phyloP scores from a whole-genome alignment of 2,329 filamentous ascomycete genomes.

The Colletotrichum truncatum region DNA sequence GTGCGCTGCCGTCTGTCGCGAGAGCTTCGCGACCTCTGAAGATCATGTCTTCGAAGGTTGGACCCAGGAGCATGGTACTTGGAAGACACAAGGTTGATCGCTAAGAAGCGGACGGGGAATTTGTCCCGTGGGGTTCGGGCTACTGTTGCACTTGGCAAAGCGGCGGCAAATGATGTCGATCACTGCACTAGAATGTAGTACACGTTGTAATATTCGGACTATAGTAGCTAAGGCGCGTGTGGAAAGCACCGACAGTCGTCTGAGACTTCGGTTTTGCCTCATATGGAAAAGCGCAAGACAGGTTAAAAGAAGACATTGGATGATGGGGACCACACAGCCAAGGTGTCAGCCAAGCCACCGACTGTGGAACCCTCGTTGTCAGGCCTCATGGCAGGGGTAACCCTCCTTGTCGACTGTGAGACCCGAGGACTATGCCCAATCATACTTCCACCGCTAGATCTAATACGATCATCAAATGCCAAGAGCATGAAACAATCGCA shows the following conservation, averaged over 20 bases:
- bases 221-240: background rate
- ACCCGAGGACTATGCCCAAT: background rate
- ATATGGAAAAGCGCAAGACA: background rate
- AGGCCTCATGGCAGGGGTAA: slow-evolving; percentile 1
- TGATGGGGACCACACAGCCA: background rate
- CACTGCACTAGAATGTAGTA: background rate
- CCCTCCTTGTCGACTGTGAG: slow-evolving; percentile 5
- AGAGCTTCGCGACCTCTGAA: background rate
- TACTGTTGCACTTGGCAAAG: slow-evolving; percentile 3
- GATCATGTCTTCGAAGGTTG: background rate
- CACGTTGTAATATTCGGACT: background rate
- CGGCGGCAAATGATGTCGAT: slow-evolving; percentile 5
- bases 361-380: background rate
- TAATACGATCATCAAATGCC: slow-evolving; percentile 4
- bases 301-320: background rate
- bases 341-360: slow-evolving; percentile 7
- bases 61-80: background rate
- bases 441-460: background rate
- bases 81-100: background rate
- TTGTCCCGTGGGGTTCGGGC: background rate
- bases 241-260: background rate
- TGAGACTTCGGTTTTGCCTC: slow-evolving; percentile 6
- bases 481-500: background rate
- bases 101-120: background rate
- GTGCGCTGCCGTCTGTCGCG: too few species aligned